phyloP scores from a whole-genome alignment of 176 grass and related monocot species.

The Eragrostis nindensis region DNA sequence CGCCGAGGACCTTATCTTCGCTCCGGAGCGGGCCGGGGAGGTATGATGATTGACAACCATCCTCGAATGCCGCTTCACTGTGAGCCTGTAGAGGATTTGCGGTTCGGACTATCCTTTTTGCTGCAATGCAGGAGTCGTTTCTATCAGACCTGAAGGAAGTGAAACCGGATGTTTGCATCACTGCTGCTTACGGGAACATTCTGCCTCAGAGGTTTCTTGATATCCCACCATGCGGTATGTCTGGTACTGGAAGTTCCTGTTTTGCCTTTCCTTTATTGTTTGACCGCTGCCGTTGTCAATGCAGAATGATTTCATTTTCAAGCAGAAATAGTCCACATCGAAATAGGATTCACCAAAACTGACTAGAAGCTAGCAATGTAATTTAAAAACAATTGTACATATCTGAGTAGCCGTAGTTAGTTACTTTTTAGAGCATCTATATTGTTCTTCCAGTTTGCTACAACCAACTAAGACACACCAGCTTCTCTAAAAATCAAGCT shows the following conservation, averaged over 20 bases:
- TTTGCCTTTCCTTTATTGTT: neutral
- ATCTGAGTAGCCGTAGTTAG: neutral
- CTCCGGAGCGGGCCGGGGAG: slow-evolving; percentile 63
- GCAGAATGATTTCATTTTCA: slow-evolving; percentile 12
- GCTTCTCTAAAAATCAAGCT: neutral
- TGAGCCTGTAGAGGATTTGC: neutral
- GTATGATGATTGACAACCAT: slow-evolving; percentile 23
- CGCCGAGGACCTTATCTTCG: slow-evolving; percentile 76
- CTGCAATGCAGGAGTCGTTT: slow-evolving; percentile 69
- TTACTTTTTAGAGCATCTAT: neutral
- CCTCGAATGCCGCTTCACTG: neutral
- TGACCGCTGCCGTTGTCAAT: neutral
- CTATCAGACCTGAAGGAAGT: slow-evolving; percentile 66
- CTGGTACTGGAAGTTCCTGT: neutral
- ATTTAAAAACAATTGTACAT: neutral
- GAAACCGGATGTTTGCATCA: slow-evolving; percentile 84
- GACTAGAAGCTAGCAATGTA: neutral
- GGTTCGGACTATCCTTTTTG: slow-evolving; percentile 7
- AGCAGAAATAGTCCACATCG: slow-evolving; percentile 20
- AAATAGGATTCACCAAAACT: neutral
- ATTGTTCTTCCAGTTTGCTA: neutral
- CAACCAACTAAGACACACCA: neutral
- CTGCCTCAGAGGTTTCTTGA: slow-evolving; percentile 93
- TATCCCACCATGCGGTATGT: slow-evolving; percentile 69
- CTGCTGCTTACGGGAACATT: slow-evolving; percentile 92